phyloP scores from a whole-genome alignment of 1,139 yeast genomes.

The Lodderomyces elongisporus region DNA sequence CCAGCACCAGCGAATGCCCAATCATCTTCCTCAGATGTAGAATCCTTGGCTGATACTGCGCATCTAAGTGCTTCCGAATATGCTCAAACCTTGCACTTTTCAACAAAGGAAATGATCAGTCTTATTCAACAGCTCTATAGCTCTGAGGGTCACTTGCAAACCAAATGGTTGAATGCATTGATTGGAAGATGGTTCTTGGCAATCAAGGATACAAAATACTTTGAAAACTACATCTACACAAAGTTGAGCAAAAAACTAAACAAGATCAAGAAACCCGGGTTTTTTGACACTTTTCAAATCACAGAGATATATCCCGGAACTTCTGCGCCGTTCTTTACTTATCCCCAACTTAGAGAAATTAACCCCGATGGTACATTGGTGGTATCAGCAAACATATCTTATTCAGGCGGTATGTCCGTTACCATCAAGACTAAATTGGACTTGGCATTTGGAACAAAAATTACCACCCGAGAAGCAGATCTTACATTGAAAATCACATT shows the following conservation, averaged over 20 bases:
- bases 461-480: slow-evolving; percentile 76
- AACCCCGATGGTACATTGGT: slow-evolving; percentile 80
- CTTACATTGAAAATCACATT: slow-evolving; percentile 68
- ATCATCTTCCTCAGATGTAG: not conserved
- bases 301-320: slow-evolving; percentile 70
- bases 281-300: slow-evolving; percentile 75
- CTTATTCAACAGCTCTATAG: slow-evolving; percentile 74
- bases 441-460: slow-evolving; percentile 67
- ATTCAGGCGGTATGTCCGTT: slow-evolving; percentile 68
- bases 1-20: not conserved
- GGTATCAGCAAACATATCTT: slow-evolving; percentile 56
- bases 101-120: slow-evolving; percentile 65
- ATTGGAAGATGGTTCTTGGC: slow-evolving; percentile 77
- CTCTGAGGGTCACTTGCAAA: slow-evolving; percentile 74
- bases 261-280: slow-evolving; percentile 81
- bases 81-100: slow-evolving; percentile 72
- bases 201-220: slow-evolving; percentile 62
- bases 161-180: slow-evolving; percentile 87
- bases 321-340: slow-evolving; percentile 74
- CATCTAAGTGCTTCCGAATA: slow-evolving; percentile 32
- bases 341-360: slow-evolving; percentile 63
- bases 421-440: slow-evolving; percentile 77
- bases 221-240: slow-evolving; percentile 52
- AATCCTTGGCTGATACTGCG: not conserved
- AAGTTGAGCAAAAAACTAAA: slow-evolving; percentile 68